Evolutionary conservation across 495 filamentous ascomycete species (phyloP), one percentile per base, ranked within the genome.

Genomic region (Lichina pygmaea): DNA sequence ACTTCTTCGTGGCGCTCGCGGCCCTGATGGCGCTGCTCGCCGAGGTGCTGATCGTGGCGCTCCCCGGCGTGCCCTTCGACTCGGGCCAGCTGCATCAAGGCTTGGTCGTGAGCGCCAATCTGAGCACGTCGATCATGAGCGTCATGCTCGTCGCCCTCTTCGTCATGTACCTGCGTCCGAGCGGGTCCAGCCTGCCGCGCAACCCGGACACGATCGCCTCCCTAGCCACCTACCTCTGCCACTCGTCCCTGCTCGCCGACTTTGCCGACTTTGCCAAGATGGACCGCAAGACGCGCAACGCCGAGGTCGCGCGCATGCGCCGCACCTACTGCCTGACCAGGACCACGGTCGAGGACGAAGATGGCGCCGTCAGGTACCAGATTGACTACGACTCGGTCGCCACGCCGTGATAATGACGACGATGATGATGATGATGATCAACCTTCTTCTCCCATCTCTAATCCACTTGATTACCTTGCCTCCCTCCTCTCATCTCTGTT

Each of bases 21-120:
- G 41, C 36, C 15, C 40, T 51, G 38, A 49, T 38, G 33, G 47
- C 49, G 15, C 38, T 51, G 8, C 34, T 49, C n/a, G 30, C 47
- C 0, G 49, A 51, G 41, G 15, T 36, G 7, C 46, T 51, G 7
- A 24, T 51, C n/a, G 34, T 51, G 13, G 24, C 44, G 9, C 46
- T 51, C 7, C n/a, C 46, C 0, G 46, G 46, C 2, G 40, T 51
- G 12, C 49, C 49, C 7, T 51, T 50, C 36, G 30, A 30, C 6
- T n/a, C 9, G 5, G 46, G 46, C 5, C 38, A 43, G 36, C 2
- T 49, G 7, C 37, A 32, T 3, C 11, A 6, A 1, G 48, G 40
- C 0, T 50, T 15, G 32, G n/a, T 36, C 6, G 36, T 45, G 24
- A 32, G 31, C 2, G 13, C 16, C 16, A 45, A 40, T 32, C 6